Conservation (phyloP, 495 filamentous ascomycete species). For the Neurospora sublineolata region DNA sequence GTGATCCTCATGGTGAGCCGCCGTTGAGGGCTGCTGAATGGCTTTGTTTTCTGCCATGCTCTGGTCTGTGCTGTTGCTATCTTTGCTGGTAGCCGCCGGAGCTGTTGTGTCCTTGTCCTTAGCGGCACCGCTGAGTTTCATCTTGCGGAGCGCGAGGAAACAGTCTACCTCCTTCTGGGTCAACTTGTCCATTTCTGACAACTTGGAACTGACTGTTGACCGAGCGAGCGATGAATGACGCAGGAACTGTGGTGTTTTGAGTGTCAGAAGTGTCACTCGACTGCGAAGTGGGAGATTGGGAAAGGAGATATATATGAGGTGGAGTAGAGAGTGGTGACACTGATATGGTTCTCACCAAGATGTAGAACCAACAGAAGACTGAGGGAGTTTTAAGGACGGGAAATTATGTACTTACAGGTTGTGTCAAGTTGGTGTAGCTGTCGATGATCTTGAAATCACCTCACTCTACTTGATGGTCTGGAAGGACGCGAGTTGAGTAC, state of each 20-base stretch:
- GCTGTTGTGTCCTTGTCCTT: neutral
- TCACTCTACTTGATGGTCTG: neutral
- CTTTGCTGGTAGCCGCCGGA: too few relatives aligned
- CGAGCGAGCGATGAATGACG: neutral
- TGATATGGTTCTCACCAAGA: too few relatives aligned
- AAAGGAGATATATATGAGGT: too few relatives aligned
- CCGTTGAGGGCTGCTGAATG: too few relatives aligned
- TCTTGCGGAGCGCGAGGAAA: neutral
- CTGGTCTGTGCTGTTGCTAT: too few relatives aligned
- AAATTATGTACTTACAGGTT: too few relatives aligned
- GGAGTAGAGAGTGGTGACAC: too few relatives aligned
- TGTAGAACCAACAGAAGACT: too few relatives aligned
- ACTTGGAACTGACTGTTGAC: neutral
- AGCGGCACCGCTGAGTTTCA: neutral
- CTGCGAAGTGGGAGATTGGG: too few relatives aligned
- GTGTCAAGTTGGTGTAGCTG: neutral
- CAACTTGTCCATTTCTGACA: neutral
- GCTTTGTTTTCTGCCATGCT: too few relatives aligned
- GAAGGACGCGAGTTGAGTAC: neutral
- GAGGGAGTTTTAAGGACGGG: too few relatives aligned
- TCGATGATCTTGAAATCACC: neutral
- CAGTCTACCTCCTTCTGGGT: neutral
- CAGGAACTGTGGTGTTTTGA: neutral
- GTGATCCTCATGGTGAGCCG: too few relatives aligned
- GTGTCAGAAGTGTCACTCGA: neutral